A percentile compares a stretch with the other conserved stretches of the same genome.
phyloP scores from a whole-genome alignment of 495 filamentous ascomycete genomes.

The Rhizodiscina lignyota region DNA sequence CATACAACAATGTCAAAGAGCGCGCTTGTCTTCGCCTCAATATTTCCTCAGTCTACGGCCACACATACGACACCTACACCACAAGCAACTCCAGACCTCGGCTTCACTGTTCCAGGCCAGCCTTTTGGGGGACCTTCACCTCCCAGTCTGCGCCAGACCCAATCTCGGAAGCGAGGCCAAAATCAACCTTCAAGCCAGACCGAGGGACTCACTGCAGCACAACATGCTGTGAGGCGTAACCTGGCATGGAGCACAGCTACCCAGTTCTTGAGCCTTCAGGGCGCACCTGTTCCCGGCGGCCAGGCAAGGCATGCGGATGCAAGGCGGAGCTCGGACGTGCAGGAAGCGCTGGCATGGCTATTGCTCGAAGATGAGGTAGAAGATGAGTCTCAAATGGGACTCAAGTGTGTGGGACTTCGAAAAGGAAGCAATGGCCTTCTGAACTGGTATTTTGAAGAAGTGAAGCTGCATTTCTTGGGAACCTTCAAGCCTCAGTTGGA shows the following conservation, averaged over 20 bases:
- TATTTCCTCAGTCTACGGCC: conserved; percentile 13
- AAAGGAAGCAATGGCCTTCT: background rate
- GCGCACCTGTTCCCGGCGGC: background rate
- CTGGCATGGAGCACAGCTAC: conserved; percentile 23
- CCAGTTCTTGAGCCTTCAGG: conserved; percentile 11
- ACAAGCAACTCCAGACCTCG: conserved; percentile 19
- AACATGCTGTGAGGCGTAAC: conserved; percentile 12
- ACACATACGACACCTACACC: conserved; percentile 21
- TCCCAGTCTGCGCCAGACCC: background rate
- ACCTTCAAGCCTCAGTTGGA: no score
- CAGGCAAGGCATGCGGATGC: conserved; percentile 1
- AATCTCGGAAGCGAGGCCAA: background rate
- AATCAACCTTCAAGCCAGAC: background rate
- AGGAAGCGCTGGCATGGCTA: conserved; percentile 4
- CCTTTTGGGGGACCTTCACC: conserved; percentile 16
- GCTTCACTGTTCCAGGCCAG: conserved; percentile 14
- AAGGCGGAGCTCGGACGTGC: background rate
- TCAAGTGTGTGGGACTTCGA: background rate
- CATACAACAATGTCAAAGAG: no score
- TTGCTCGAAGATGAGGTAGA: conserved; percentile 1
- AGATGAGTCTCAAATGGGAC: background rate
- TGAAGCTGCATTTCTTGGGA: no score
- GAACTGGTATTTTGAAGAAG: background rate
- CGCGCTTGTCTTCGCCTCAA: conserved; percentile 13
- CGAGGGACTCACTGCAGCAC: background rate